Evolutionary conservation across 1,284 basidiomycete genomes (phyloP), one percentile per base, ranked within the genome.

Genomic region (Hemileccinum hortonii): DNA sequence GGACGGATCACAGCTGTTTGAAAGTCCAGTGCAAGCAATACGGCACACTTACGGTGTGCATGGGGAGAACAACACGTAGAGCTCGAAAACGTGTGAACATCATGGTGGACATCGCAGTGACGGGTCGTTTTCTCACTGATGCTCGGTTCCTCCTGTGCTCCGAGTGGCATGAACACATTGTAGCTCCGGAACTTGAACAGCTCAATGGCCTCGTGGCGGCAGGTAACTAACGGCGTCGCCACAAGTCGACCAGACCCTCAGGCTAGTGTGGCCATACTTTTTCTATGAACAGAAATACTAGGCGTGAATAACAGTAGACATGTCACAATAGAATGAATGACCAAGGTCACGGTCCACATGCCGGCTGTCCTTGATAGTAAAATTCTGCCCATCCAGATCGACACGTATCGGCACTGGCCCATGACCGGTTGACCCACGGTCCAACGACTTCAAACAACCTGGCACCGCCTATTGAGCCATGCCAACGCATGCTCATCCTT

Each of bases 391-490:
- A 8, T 4, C 18, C 42, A 46, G n/a, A 55, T 58, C 22, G 9
- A 47, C 38, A 19, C 11, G 45, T 21, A 41, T 39, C 11, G 21
- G 33, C n/a, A 29, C 26, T 26, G 26, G 26, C 26, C 26, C 6
- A 26, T 26, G 26, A 26, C 9, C 26, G 24, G 24, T 24, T 24
- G 24, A 24, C 7, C n/a, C 26, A 26, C 26, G 10, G 3, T 18
- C 11, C 29, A 29, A 36, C 11, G 19, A 39, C 18, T 19, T 55
- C 33, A 65, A 11, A 67, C 18, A 15, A 43, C 47, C 37, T 15
- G 49, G 53, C 81, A 84, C 68, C 92, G 86, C 60, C 77, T 81
- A 72, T 85, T 76, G 56, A 98, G 73, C 94, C 94, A 98, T 49
- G 73, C 75, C 57, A 90, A 61, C 2, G 94, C 94, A 49, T 85